A percentile compares a stretch with the other conserved stretches of the same genome.
These are phyloP conservation scores for Syncephalastrum contaminatum DNA, from an alignment of 371 early-diverging fungal species.

Conservation along the genomic window DNA sequence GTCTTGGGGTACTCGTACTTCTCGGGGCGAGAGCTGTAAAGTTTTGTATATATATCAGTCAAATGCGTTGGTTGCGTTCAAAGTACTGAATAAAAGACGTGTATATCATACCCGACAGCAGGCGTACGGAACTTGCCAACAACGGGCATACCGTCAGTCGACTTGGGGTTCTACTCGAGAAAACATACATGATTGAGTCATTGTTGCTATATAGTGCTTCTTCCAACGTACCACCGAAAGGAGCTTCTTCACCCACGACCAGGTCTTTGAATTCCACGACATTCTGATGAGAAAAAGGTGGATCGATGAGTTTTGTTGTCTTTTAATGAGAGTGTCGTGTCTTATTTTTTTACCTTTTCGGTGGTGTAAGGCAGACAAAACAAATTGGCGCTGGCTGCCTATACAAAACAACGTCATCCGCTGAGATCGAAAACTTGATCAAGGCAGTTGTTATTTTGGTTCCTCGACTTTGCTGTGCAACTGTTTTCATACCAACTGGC, in stretches of 20 bases:
- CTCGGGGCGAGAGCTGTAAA: conserved; percentile 50
- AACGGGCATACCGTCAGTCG: conserved; percentile 62
- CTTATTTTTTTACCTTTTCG: no score
- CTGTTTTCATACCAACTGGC: no score
- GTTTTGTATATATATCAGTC: background rate
- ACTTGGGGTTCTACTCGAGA: conserved; percentile 53
- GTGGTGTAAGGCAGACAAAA: no score
- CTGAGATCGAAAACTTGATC: no score
- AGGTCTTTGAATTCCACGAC: conserved; percentile 52
- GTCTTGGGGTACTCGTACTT: conserved; percentile 56
- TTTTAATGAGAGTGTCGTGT: no score
- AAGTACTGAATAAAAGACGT: background rate
- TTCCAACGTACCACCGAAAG: conserved; percentile 40
- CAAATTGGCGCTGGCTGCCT: no score
- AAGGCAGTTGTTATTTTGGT: no score
- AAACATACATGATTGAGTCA: background rate
- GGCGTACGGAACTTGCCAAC: conserved; percentile 61
- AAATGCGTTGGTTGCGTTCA: background rate
- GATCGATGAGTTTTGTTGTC: no score
- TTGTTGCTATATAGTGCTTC: no score
- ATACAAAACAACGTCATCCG: no score
- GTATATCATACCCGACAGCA: conserved; percentile 50
- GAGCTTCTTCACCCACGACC: conserved; percentile 50
- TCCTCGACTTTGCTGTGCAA: no score
- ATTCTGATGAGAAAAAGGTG: conserved; percentile 9